Evolutionary conservation across 139 green algal species (phyloP), one percentile per base, ranked within the genome.

Genomic region (Haematococcus lacustris): DNA sequence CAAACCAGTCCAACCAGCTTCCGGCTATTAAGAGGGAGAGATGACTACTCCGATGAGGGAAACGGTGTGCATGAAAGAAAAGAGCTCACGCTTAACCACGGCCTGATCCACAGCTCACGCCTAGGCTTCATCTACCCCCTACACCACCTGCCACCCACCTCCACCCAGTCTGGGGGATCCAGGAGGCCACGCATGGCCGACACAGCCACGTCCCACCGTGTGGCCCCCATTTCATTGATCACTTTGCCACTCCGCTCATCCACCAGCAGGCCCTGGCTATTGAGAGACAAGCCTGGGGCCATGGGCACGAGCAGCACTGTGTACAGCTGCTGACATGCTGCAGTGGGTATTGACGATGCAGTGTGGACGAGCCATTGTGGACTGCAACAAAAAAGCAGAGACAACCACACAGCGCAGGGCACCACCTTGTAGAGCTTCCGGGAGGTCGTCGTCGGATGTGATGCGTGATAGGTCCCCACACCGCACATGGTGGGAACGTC

Each of bases 181-280:
- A 90, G 87, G 72, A 88, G 80, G 2, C 88, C 88, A 0, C 85
- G 77, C 37, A 92, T 70, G 6, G 87, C 87, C 35, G 75, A 30
- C 41, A 84, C 76, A 53, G 68, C 68, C 38, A 89, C 78, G 35
- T 82, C 74, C 40, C 86, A 90, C 0, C 87, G 73, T 0, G 86
- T 91, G n/a, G 88, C 88, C 9, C 86, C 88, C 65, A 86, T 86
- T 28, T 88, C 80, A 47, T 92, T 92, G 51, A 90, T 80, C 1
- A 86, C 79, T 51, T 87, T 83, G 38, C 74, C 78, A 0, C 71
- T 76, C 30, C 76, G 76, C 28, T 66, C 76, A 60, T 82, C 81
- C 21, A 86, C 77, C 30, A 87, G 61, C 34, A 78, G 65, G 0
- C 78, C 78, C 17, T 77, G 73, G 6, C 83, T 75, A 9, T 50